These are phyloP conservation scores for Borovskyia barvae DNA, from an alignment of 208 protist species.

Conservation along the genomic window DNA sequence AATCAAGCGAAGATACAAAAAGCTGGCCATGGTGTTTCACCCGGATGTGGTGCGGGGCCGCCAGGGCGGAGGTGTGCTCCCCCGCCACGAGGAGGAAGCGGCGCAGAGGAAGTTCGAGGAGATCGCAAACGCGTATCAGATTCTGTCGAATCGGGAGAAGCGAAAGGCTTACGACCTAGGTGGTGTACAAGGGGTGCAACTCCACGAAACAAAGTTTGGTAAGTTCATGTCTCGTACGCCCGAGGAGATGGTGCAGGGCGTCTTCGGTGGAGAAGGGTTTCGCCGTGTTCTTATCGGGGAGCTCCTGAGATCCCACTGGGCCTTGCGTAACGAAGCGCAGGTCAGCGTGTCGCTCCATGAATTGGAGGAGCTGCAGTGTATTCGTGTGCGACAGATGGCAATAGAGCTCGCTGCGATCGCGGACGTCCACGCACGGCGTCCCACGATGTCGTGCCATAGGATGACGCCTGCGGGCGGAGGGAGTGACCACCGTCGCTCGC, in stretches of 20 bases:
- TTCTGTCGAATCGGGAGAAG: conserved; percentile 87
- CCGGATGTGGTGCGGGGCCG: conserved; percentile 64
- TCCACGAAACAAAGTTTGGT: conserved; percentile 72
- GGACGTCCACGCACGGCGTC: conserved; percentile 71
- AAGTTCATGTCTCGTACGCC: conserved; percentile 73
- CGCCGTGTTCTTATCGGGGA: conserved; percentile 57
- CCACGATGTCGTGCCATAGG: conserved; percentile 19
- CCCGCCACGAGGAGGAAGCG: conserved; percentile 34
- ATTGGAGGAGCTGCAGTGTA: conserved; percentile 80
- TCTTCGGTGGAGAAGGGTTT: conserved; percentile 83
- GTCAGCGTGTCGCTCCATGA: conserved; percentile 82
- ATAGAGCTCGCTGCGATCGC: conserved; percentile 63
- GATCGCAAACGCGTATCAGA: conserved; percentile 76
- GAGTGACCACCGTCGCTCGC: background rate
- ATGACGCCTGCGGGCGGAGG: background rate
- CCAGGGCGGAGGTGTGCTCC: conserved; percentile 4
- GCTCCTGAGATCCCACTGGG: conserved; percentile 79
- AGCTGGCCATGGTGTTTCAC: conserved; percentile 85
- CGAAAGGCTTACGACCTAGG: conserved; percentile 73
- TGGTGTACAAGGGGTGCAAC: conserved; percentile 51
- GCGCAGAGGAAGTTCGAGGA: conserved; percentile 68
- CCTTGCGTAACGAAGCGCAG: conserved; percentile 77
- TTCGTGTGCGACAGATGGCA: conserved; percentile 69
- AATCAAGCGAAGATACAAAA: conserved; percentile 86
- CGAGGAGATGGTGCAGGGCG: conserved; percentile 80